phyloP scores from a whole-genome alignment of 345 rosid genomes.

The Carallia brachiata region DNA sequence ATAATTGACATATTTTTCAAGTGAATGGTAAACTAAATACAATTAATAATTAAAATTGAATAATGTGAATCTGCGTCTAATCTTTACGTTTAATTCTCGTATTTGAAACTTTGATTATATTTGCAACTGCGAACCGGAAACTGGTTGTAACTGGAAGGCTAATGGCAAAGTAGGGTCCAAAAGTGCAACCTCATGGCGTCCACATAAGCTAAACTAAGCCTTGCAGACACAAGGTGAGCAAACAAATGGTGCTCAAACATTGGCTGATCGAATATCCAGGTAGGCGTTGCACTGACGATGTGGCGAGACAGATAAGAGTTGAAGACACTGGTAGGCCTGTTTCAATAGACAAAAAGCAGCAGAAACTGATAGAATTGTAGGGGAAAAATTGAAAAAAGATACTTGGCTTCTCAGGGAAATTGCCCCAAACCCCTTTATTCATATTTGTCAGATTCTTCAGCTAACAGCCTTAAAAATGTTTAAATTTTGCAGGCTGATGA shows the following conservation, averaged over 20 bases:
- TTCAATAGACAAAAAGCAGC: slow-evolving; percentile 47
- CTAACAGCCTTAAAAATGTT: slow-evolving; percentile 63
- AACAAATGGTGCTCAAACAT: not conserved
- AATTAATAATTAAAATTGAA: too few species aligned
- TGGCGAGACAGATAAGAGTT: slow-evolving; percentile 33
- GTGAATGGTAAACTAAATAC: too few species aligned
- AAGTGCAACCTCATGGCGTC: slow-evolving; percentile 14
- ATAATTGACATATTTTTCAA: too few species aligned
- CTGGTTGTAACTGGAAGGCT: slow-evolving; percentile 14
- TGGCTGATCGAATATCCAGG: slow-evolving; percentile 25
- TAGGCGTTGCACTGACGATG: slow-evolving; percentile 35
- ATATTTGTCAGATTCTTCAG: slow-evolving; percentile 68
- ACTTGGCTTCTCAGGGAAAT: slow-evolving; percentile 70
- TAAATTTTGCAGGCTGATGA: slow-evolving; percentile 47
- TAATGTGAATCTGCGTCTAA: too few species aligned
- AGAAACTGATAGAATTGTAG: slow-evolving; percentile 38
- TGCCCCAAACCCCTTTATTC: slow-evolving; percentile 53
- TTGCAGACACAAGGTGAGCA: not conserved
- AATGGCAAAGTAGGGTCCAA: slow-evolving; percentile 20
- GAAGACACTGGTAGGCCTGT: slow-evolving; percentile 30
- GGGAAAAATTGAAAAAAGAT: slow-evolving; percentile 54
- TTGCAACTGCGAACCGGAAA: slow-evolving; percentile 9
- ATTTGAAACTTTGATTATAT: not conserved
- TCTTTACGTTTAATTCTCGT: too few species aligned
- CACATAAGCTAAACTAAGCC: slow-evolving; percentile 7